phyloP scores from a whole-genome alignment of 2,329 filamentous ascomycete genomes.

The Diaporthe capsici region DNA sequence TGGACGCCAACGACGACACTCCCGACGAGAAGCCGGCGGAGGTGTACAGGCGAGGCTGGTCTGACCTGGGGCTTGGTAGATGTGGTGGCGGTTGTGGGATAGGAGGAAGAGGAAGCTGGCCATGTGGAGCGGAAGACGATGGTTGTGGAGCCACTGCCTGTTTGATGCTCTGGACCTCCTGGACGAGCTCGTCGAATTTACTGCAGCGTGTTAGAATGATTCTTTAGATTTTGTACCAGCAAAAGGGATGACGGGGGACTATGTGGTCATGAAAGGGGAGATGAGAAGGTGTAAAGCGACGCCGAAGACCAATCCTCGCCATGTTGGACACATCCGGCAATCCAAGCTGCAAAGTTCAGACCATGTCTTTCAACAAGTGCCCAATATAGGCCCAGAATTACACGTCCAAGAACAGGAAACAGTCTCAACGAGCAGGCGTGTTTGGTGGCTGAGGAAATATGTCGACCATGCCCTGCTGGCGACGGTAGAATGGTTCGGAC shows the following conservation, averaged over 20 bases:
- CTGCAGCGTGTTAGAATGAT: conserved; percentile 48
- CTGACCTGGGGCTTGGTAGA: conserved; percentile 15
- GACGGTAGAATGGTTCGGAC: background rate
- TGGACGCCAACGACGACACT: conserved; percentile 37
- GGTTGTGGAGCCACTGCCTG: conserved; percentile 58
- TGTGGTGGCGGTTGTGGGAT: conserved; percentile 42
- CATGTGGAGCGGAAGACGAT: conserved; percentile 26
- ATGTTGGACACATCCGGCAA: background rate
- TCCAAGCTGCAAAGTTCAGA: no score
- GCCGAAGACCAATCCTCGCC: background rate
- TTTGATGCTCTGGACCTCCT: conserved; percentile 69
- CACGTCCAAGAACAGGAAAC: conserved; percentile 3
- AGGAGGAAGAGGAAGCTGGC: conserved; percentile 40
- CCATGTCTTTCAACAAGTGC: background rate
- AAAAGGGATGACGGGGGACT: background rate
- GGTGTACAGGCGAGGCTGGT: conserved; percentile 33
- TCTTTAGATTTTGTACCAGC: conserved; percentile 31
- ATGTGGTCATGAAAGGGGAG: background rate
- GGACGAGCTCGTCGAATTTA: conserved; percentile 68
- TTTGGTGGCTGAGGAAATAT: background rate
- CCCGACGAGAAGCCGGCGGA: conserved; percentile 30
- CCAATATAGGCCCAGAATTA: background rate
- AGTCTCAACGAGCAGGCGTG: background rate
- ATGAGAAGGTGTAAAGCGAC: background rate
- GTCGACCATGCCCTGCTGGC: background rate